Base-by-base conservation (phyloP, 441 rosid species). In the Eutrema salsugineum region DNA sequence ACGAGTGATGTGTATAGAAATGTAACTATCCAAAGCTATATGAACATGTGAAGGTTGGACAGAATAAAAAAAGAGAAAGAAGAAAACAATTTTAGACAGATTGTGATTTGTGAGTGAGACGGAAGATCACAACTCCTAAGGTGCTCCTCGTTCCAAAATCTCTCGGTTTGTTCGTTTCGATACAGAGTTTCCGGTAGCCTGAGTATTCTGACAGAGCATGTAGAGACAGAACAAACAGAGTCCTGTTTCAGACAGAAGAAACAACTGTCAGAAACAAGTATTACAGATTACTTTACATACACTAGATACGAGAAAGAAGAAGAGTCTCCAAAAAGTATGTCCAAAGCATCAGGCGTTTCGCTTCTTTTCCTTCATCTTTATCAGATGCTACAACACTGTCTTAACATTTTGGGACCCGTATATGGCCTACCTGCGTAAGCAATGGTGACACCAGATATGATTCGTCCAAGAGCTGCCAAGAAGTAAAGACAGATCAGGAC, bases 391-490 rank as follows among this genome's bases (percentile, higher is more conserved):
- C 20, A 58, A 16, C 46, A 36, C 19, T 53, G 32, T 54, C 47
- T 33, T 16, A 43, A 24, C 42, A 56, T 2, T 33, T 55, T 17
- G 28, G 42, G 38, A 28, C 38, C 3, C 14, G 30, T 6, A 19
- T 19, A 10, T 46, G 5, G 5, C 8, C 32, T 83, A 90, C 99
- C 99, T 27, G 88, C 93, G 82, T 86, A 94, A 75, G 97, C 97
- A 70, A 94, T 86, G 4, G 91, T 91, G 38, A 85, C 86, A 44
- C 99, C 97, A 2, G 96, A 87, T 64, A 91, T 76, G 79, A 87
- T 65, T 69, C 99, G 86, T 44, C 99, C 99, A 62, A 94, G 50
- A 46, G 77, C 88, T 14, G 97, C 93, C 63, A 90, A 70, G 49
- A 86, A 35, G 61, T 85, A 90, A 49, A 94, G 97, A 72, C 81